These are phyloP conservation scores for Flueggea neowawraea DNA, from an alignment of 441 rosid species.

Conservation along the genomic window DNA sequence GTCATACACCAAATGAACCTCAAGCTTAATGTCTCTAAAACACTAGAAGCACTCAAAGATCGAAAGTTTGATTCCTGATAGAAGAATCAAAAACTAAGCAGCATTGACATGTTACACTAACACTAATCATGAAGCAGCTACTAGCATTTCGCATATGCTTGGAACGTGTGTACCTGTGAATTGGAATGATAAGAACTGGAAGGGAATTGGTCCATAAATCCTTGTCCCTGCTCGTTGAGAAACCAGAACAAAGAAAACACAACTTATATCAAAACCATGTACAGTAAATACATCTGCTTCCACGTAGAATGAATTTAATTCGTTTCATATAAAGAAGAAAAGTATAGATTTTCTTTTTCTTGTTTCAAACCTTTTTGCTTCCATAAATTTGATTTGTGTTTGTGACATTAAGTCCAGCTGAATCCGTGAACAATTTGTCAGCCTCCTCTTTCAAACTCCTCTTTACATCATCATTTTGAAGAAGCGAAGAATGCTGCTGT, in stretches of 20 bases:
- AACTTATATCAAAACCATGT: neutral
- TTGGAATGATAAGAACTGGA: slow-evolving; percentile 21
- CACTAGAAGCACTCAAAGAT: too few relatives aligned
- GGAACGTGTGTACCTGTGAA: slow-evolving; percentile 11
- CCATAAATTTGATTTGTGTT: slow-evolving; percentile 8
- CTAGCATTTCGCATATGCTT: neutral
- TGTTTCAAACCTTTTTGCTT: slow-evolving; percentile 18
- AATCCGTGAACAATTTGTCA: slow-evolving; percentile 60
- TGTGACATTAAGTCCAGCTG: slow-evolving; percentile 8
- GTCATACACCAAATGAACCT: neutral
- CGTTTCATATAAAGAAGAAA: neutral
- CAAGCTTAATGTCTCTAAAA: neutral
- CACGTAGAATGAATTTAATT: neutral
- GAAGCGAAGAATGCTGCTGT: slow-evolving; percentile 76
- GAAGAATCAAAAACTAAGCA: neutral
- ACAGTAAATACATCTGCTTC: neutral
- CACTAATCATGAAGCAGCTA: neutral
- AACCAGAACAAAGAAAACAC: slow-evolving; percentile 11
- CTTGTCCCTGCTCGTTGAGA: slow-evolving; percentile 14
- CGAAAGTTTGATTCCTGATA: too few relatives aligned
- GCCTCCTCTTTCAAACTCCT: slow-evolving; percentile 78
- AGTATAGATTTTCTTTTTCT: neutral
- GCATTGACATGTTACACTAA: neutral
- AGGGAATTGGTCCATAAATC: slow-evolving; percentile 14
- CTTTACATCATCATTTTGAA: slow-evolving; percentile 79